Conservation (phyloP, 2,329 filamentous ascomycete species). For the Xylaria sp. region DNA sequence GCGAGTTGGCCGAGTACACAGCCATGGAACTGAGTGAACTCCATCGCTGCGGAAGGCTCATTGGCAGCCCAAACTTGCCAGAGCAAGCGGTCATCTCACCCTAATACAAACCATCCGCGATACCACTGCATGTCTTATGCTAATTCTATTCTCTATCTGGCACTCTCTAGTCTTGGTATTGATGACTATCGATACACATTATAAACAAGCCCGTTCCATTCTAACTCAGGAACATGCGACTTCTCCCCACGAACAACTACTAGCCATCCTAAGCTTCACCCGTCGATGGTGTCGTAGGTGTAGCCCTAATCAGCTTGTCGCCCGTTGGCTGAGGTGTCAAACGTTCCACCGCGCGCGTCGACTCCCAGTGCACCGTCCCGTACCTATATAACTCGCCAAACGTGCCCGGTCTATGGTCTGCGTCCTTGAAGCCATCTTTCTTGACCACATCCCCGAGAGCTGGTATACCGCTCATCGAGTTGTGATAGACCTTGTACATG, state of each 20-base stretch:
- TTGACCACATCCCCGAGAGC: constrained; percentile 50
- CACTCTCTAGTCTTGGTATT: background rate
- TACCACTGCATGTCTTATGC: background rate
- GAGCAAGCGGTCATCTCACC: background rate
- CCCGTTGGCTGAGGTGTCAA: constrained; percentile 41
- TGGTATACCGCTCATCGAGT: constrained; percentile 47
- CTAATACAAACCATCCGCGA: background rate
- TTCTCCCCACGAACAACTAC: background rate
- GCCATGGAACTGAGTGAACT: background rate
- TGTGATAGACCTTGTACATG: constrained; percentile 55
- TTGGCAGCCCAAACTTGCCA: background rate
- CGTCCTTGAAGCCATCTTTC: constrained; percentile 43
- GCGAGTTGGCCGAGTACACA: background rate
- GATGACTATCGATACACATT: background rate
- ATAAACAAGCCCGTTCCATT: background rate
- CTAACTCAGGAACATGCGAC: background rate
- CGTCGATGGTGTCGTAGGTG: constrained; percentile 38
- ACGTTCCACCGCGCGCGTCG: constrained; percentile 45
- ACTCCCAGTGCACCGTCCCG: constrained; percentile 51
- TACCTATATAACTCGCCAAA: constrained; percentile 52
- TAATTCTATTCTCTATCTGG: background rate
- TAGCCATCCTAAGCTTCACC: background rate
- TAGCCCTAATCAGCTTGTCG: constrained; percentile 44
- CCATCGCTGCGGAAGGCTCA: background rate
- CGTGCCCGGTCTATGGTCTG: constrained; percentile 49